Evolutionary conservation across 768 basidiomycete species (phyloP).

Genomic region (Russula olivacea): DNA sequence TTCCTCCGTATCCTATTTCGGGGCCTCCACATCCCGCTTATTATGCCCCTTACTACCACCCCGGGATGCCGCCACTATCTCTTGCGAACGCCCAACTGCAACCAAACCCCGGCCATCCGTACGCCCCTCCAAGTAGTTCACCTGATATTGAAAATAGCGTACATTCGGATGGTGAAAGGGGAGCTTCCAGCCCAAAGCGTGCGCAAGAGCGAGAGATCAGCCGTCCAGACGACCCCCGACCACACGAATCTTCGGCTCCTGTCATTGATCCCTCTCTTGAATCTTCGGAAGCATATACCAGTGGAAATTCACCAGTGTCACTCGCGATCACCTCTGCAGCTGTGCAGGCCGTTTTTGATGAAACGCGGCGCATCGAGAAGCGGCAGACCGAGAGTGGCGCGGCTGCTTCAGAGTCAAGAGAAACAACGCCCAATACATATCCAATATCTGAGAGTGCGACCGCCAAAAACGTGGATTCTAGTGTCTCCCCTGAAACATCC

Average conservation of each 20-base stretch:
- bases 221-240: conserved; percentile 5
- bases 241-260: conserved; percentile 22
- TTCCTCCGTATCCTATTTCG: conserved; percentile 19
- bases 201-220: conserved; percentile 8
- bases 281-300: conserved; percentile 22
- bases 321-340: conserved; percentile 27
- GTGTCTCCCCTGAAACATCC: conserved; percentile 29
- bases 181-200: conserved; percentile 12
- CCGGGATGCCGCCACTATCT: conserved; percentile 29
- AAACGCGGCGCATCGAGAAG: conserved; percentile 31
- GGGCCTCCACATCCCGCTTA: conserved; percentile 20
- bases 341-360: conserved; percentile 35
- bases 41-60: conserved; percentile 23
- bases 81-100: conserved; percentile 12
- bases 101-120: conserved; percentile 5
- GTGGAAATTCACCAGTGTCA: conserved; percentile 21
- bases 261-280: conserved; percentile 40
- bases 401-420: conserved; percentile 1
- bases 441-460: not conserved
- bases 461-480: not conserved
- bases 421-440: conserved; percentile 6
- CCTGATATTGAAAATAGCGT: not conserved
- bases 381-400: not conserved
- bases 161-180: conserved; percentile 15
- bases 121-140: conserved; percentile 2